A percentile compares a stretch with the other conserved stretches of the same genome.
Conservation (phyloP, 768 basidiomycete species). For the Boletus huronensis region DNA sequence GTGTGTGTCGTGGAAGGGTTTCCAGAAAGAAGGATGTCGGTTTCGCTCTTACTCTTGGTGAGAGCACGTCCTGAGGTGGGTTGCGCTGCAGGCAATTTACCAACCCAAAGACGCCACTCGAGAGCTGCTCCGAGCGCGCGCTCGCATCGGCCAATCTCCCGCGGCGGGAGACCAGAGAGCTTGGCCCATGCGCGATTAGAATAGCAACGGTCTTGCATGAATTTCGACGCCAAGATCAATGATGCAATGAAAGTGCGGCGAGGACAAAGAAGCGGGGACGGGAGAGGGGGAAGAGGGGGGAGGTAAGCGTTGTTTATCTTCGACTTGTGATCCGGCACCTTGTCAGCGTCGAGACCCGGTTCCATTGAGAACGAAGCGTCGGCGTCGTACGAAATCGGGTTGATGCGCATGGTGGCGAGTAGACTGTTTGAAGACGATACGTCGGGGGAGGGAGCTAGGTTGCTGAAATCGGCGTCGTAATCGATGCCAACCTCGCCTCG, state of each 20-base stretch:
- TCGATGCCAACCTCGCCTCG: constrained; percentile 43
- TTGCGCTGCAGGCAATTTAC: constrained; percentile 50
- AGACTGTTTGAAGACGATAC: constrained; percentile 21
- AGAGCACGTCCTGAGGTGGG: constrained; percentile 38
- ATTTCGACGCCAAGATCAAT: constrained; percentile 87
- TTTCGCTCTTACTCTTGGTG: constrained; percentile 52
- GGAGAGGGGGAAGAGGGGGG: constrained; percentile 45
- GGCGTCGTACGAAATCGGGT: constrained; percentile 25
- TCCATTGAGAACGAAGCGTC: constrained; percentile 18
- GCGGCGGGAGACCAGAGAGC: constrained; percentile 79
- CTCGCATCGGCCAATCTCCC: constrained; percentile 87
- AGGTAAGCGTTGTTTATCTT: constrained; percentile 19
- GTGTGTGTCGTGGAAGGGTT: background rate
- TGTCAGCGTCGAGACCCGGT: constrained; percentile 11
- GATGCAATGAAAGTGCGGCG: constrained; percentile 86
- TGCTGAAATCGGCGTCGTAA: constrained; percentile 35
- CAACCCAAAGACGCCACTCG: constrained; percentile 92
- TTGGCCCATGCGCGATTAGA: constrained; percentile 95
- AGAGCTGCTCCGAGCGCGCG: constrained; percentile 82
- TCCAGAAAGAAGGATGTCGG: constrained; percentile 24
- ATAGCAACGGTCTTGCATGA: constrained; percentile 90
- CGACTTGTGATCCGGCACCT: constrained; percentile 8
- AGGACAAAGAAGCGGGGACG: constrained; percentile 82
- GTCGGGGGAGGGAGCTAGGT: constrained; percentile 7
- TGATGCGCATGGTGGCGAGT: constrained; percentile 45